Conservation (phyloP, 495 filamentous ascomycete genomes). For the Penicillium cosmopolitanum region DNA sequence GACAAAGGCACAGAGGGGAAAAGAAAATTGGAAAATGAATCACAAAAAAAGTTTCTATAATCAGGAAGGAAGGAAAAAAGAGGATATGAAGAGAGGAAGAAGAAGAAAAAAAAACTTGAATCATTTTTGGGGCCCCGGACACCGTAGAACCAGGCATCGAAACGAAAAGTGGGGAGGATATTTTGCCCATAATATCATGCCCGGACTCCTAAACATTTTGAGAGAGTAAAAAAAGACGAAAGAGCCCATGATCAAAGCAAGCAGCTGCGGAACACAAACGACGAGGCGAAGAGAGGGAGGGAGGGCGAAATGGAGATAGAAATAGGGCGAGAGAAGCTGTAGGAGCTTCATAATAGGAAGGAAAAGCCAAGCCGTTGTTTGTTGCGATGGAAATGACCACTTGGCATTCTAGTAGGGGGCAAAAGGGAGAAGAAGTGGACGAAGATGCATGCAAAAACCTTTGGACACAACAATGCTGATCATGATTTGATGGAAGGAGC, state of each 20-base stretch:
- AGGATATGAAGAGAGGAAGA: constrained; percentile 16
- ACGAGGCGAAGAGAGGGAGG: constrained; percentile 10
- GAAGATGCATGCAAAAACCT: constrained; percentile 31
- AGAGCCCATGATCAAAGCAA: not conserved
- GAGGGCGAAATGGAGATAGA: constrained; percentile 15
- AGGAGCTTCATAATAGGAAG: not conserved
- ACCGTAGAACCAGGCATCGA: constrained; percentile 41
- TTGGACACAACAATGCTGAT: constrained; percentile 29
- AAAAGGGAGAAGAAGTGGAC: constrained; percentile 10
- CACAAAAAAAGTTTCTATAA: constrained; percentile 43
- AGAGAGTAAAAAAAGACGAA: constrained; percentile 19
- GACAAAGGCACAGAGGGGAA: not conserved
- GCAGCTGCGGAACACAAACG: constrained; percentile 16
- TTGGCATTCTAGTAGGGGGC: constrained; percentile 20
- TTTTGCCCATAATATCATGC: constrained; percentile 45
- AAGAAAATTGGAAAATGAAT: constrained; percentile 9
- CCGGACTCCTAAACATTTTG: constrained; percentile 49
- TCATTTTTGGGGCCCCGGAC: constrained; percentile 36
- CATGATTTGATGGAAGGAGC: constrained; percentile 30
- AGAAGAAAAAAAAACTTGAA: constrained; percentile 23
- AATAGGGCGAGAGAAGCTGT: constrained; percentile 14
- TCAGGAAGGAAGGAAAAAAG: constrained; percentile 15
- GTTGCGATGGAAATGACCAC: constrained; percentile 26
- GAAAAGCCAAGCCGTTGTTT: constrained; percentile 16
- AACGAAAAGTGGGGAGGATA: constrained; percentile 23